These are phyloP conservation scores for Pelargonium citronellum DNA, from an alignment of 441 rosid species.

Conservation along the genomic window DNA sequence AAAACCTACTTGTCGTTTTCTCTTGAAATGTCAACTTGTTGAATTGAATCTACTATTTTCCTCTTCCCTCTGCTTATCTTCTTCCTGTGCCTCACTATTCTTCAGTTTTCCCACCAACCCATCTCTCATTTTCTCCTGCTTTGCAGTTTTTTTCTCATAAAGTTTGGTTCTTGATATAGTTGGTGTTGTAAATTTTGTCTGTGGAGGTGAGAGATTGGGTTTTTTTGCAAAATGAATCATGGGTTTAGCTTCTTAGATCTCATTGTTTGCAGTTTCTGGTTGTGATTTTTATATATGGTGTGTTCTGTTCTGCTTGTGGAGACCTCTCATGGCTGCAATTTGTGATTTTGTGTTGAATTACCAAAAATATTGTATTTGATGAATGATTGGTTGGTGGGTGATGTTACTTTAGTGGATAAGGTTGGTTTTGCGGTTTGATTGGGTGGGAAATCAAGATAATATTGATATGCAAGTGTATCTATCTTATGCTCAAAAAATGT, in stretches of 20 bases:
- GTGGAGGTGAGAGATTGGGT: neutral
- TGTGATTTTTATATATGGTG: neutral
- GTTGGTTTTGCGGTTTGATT: neutral
- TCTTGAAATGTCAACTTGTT: no score
- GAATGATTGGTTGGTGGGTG: slow-evolving; percentile 1
- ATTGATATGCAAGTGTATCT: no score
- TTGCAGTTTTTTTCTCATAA: neutral
- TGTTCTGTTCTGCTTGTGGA: neutral
- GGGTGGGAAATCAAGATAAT: no score
- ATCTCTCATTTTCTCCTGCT: neutral
- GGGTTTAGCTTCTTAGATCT: neutral
- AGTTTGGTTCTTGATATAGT: neutral
- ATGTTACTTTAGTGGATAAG: neutral
- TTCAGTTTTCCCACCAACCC: neutral
- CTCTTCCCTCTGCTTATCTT: neutral
- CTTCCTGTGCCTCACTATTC: neutral
- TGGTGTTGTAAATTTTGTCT: neutral
- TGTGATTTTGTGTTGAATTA: neutral
- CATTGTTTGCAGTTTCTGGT: neutral
- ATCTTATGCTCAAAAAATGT: neutral
- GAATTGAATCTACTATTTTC: no score
- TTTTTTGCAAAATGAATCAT: neutral
- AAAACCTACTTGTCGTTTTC: no score
- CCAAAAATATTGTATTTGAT: neutral
- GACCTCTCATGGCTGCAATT: neutral